Percentiles rank a stretch among this genome's conserved stretches.
Evolutionary conservation across 1,284 basidiomycete genomes (phyloP).

Genomic region (Neotropicomus parvogracilis): DNA sequence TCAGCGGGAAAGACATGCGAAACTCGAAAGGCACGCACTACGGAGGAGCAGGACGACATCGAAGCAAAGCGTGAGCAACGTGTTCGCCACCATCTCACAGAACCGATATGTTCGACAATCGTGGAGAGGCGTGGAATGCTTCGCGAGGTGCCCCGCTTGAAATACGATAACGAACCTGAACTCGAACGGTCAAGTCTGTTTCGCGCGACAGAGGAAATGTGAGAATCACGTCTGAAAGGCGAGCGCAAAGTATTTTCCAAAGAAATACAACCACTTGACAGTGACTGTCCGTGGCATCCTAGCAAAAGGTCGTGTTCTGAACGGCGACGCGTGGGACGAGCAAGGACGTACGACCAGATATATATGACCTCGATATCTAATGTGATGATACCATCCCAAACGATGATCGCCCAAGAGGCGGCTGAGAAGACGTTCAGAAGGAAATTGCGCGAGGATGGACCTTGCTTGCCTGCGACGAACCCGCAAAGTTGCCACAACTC

Average conservation of each 20-base stretch:
- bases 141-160: slow-evolving; percentile 10
- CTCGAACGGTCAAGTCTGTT: background rate
- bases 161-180: slow-evolving; percentile 11
- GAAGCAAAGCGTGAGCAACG: slow-evolving; percentile 16
- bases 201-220: background rate
- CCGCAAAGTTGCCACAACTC: slow-evolving; percentile 5
- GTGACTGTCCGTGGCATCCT: slow-evolving; percentile 15
- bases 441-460: background rate
- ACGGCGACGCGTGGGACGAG: background rate
- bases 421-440: background rate
- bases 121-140: background rate
- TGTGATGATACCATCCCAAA: slow-evolving; percentile 18
- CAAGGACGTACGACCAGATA: slow-evolving; percentile 19
- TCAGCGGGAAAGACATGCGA: background rate
- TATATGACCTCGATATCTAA: slow-evolving; percentile 14
- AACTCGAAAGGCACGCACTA: slow-evolving; percentile 11
- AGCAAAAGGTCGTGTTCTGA: background rate
- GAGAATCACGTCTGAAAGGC: slow-evolving; percentile 16
- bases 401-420: slow-evolving; percentile 5
- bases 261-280: slow-evolving; percentile 27
- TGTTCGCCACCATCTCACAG: slow-evolving; percentile 13
- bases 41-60: slow-evolving; percentile 19
- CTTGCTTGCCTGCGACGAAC: slow-evolving; percentile 12
- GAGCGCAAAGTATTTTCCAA: slow-evolving; percentile 17
- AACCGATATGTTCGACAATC: slow-evolving; percentile 16